Conservation (phyloP, 2,329 filamentous ascomycete genomes). For the Fusarium bulbicola region DNA sequence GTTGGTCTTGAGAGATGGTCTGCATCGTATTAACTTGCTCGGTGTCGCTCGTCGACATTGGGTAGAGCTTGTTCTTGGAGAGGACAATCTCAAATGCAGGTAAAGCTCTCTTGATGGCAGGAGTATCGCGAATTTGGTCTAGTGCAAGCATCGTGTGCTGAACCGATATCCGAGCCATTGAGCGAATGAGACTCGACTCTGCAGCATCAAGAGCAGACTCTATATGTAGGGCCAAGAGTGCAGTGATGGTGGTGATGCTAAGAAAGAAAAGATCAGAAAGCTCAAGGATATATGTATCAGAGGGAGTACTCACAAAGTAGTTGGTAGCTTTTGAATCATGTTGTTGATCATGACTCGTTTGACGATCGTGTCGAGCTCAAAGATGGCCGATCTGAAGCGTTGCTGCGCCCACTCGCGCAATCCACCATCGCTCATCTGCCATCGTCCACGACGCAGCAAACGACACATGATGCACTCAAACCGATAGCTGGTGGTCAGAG, state of each 20-base stretch:
- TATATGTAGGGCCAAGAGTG: neutral
- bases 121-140: neutral
- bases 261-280: neutral
- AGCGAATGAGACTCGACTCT: neutral
- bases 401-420: slow-evolving; percentile 18
- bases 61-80: slow-evolving; percentile 4
- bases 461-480: slow-evolving; percentile 31
- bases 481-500: slow-evolving; percentile 15
- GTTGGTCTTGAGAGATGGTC: neutral
- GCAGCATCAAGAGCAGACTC: slow-evolving; percentile 1
- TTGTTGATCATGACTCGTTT: slow-evolving; percentile 12
- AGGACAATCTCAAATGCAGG: slow-evolving; percentile 14
- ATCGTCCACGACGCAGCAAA: slow-evolving; percentile 7
- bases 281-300: fast-evolving
- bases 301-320: neutral
- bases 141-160: slow-evolving; percentile 11
- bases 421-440: neutral
- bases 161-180: slow-evolving; percentile 9
- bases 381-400: slow-evolving; percentile 7
- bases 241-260: slow-evolving; percentile 5
- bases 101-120: slow-evolving; percentile 5
- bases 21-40: fast-evolving
- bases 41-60: neutral
- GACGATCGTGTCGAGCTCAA: slow-evolving; percentile 20
- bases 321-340: neutral